A percentile compares a stretch with the other conserved stretches of the same genome.
phyloP scores from a whole-genome alignment of 441 rosid species.

The Jatropha multifida region DNA sequence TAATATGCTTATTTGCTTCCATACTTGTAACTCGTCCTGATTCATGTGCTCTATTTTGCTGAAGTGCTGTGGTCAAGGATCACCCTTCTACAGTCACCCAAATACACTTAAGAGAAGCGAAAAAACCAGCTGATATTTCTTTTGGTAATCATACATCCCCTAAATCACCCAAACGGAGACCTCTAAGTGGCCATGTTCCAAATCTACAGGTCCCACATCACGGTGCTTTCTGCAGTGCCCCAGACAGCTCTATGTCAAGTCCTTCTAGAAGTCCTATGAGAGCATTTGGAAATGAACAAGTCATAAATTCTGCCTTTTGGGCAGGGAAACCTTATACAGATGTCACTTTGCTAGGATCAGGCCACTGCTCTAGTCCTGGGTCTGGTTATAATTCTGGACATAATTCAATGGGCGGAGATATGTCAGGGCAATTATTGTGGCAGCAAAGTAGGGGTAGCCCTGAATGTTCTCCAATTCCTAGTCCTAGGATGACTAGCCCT shows the following conservation, averaged over 20 bases:
- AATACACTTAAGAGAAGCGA: slow-evolving; percentile 50
- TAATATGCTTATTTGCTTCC: slow-evolving; percentile 11
- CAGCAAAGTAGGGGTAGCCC: slow-evolving; percentile 91
- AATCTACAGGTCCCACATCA: slow-evolving; percentile 64
- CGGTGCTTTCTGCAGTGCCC: slow-evolving; percentile 74
- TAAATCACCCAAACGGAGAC: slow-evolving; percentile 63
- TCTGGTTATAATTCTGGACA: slow-evolving; percentile 95
- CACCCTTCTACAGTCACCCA: slow-evolving; percentile 39
- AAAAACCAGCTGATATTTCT: slow-evolving; percentile 49
- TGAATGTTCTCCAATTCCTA: slow-evolving; percentile 95
- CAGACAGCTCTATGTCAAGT: slow-evolving; percentile 95
- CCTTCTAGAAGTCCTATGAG: slow-evolving; percentile 97
- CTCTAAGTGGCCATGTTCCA: slow-evolving; percentile 51
- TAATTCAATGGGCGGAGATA: slow-evolving; percentile 93
- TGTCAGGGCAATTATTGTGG: slow-evolving; percentile 90
- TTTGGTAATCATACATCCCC: slow-evolving; percentile 48
- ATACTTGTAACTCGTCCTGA: slow-evolving; percentile 15
- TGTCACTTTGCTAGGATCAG: slow-evolving; percentile 50
- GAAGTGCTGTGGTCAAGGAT: slow-evolving; percentile 58
- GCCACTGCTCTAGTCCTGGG: slow-evolving; percentile 99
- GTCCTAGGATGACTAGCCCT: slow-evolving; percentile 94
- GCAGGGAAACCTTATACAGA: slow-evolving; percentile 52
- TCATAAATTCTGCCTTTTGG: slow-evolving; percentile 56
- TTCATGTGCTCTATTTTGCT: slow-evolving; percentile 18
- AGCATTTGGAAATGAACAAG: slow-evolving; percentile 60